Evolutionary conservation across 2,329 filamentous ascomycete species (phyloP).

Genomic region (Trichoderma endophyticum): DNA sequence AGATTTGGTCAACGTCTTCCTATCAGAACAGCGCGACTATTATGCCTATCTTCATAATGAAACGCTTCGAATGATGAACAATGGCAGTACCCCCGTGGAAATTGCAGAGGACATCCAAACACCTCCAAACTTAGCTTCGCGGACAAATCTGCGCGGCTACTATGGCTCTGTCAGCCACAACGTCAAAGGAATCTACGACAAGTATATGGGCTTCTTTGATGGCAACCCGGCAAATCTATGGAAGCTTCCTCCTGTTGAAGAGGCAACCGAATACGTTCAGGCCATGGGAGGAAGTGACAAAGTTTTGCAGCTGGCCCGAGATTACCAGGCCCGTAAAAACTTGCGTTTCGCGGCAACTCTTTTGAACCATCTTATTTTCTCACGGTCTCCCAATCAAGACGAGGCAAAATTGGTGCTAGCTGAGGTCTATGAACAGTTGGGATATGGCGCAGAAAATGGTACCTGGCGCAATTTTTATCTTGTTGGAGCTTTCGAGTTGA

Average conservation of each 20-base stretch:
- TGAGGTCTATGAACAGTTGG: not conserved
- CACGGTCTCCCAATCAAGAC: not conserved
- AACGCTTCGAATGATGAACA: not conserved
- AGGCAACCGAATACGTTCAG: not conserved
- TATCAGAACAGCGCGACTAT: not conserved
- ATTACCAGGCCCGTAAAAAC: not conserved
- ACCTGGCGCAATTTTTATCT: not conserved
- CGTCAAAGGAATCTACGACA: not conserved
- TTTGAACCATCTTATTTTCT: not conserved
- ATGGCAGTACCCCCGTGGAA: not conserved
- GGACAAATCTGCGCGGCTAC: not conserved
- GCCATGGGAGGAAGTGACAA: not conserved
- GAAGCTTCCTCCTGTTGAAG: not conserved
- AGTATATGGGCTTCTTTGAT: not conserved
- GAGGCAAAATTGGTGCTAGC: not conserved
- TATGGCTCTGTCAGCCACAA: not conserved
- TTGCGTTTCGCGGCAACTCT: not conserved
- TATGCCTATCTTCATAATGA: not conserved
- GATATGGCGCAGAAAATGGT: not conserved
- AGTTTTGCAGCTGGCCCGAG: not conserved
- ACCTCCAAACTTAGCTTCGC: not conserved
- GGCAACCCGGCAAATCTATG: not conserved
- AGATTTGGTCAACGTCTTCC: not conserved
- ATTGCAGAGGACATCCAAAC: not conserved
- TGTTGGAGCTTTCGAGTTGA: not conserved